Evolutionary conservation across 176 grass and related monocot genomes (phyloP).

Genomic region (Tillandsia leiboldiana): DNA sequence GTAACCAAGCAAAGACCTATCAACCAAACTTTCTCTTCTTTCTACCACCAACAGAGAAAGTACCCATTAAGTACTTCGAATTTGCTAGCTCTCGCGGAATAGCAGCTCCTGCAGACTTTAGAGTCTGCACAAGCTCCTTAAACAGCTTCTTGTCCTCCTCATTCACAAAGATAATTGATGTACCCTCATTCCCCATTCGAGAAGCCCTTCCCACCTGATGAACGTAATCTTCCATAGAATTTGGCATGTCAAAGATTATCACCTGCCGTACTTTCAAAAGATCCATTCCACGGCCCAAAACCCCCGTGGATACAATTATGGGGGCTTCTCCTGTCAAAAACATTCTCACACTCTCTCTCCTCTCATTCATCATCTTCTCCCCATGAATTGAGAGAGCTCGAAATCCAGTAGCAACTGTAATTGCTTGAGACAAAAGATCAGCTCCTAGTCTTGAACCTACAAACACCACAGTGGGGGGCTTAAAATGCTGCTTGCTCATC

Average conservation of each 20-base stretch:
- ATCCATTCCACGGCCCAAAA: constrained; percentile 82
- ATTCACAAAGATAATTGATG: constrained; percentile 66
- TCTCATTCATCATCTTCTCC: constrained; percentile 80
- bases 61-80: constrained; percentile 34
- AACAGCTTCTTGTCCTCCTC: constrained; percentile 77
- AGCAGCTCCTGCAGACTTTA: constrained; percentile 56
- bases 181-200: constrained; percentile 66
- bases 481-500: constrained; percentile 66
- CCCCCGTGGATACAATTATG: constrained; percentile 64
- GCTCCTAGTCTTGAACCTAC: constrained; percentile 72
- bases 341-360: constrained; percentile 73
- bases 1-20: constrained; percentile 8
- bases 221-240: constrained; percentile 80
- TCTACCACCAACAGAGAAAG: constrained; percentile 20
- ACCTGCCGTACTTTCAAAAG: constrained; percentile 66
- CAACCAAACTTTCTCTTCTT: constrained; percentile 61
- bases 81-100: constrained; percentile 59
- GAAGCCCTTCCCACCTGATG: constrained; percentile 88
- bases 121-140: constrained; percentile 51
- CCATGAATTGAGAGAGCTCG: constrained; percentile 77
- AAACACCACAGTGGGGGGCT: constrained; percentile 76
- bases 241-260: constrained; percentile 91
- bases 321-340: constrained; percentile 73
- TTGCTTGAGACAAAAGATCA: constrained; percentile 74
- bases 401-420: constrained; percentile 62